phyloP scores from a whole-genome alignment of 805 yeast species.

The Jamesozyma spencerorum region DNA sequence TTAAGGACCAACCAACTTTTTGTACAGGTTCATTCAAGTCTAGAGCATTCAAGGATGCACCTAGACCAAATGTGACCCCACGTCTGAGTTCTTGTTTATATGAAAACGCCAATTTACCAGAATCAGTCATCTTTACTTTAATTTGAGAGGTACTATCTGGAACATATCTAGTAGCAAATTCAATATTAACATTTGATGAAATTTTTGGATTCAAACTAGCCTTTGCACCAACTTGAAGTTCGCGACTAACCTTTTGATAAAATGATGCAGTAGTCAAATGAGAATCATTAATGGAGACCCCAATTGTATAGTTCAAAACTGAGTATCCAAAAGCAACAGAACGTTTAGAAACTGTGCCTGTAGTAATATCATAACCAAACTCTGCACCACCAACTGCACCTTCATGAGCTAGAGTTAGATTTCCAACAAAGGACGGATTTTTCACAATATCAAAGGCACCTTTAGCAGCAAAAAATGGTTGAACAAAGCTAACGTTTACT shows the following conservation, averaged over 20 bases:
- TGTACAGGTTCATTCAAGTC: conserved; percentile 94
- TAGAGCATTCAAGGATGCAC: conserved; percentile 93
- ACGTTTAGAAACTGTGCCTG: conserved; percentile 89
- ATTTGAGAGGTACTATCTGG: conserved; percentile 83
- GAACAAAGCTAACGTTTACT: conserved; percentile 82
- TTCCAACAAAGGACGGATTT: conserved; percentile 94
- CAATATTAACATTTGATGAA: conserved; percentile 72
- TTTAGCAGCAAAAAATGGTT: conserved; percentile 88
- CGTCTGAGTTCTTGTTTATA: conserved; percentile 93
- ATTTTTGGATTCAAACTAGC: conserved; percentile 86
- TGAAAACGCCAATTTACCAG: conserved; percentile 87
- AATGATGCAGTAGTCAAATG: conserved; percentile 88
- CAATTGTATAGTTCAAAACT: conserved; percentile 73
- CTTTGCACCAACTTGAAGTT: conserved; percentile 95
- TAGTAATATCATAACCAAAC: conserved; percentile 89
- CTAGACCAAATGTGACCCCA: conserved; percentile 93
- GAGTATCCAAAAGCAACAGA: conserved; percentile 90
- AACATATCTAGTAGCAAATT: conserved; percentile 90
- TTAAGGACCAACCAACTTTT: conserved; percentile 91
- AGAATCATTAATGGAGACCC: conserved; percentile 68
- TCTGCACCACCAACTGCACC: conserved; percentile 97
- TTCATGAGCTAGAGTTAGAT: conserved; percentile 88
- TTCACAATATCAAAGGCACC: conserved; percentile 90
- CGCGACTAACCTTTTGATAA: conserved; percentile 89
- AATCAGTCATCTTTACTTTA: conserved; percentile 94